These are phyloP conservation scores for Penicillium cosmopolitanum DNA, from an alignment of 495 filamentous ascomycete species.

Conservation along the genomic window DNA sequence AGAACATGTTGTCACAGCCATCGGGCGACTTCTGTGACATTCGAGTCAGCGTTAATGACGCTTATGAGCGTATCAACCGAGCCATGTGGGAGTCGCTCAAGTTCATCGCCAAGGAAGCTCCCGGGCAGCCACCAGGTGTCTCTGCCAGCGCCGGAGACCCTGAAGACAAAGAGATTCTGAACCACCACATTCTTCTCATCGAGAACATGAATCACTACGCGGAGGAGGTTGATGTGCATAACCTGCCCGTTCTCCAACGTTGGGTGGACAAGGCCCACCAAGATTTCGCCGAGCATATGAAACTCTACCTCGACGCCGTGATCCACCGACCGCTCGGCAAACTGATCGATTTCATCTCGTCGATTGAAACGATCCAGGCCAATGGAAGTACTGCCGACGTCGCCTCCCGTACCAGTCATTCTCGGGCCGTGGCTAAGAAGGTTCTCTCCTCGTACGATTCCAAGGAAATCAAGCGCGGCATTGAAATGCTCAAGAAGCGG, in stretches of 20 bases:
- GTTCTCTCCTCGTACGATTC: conserved; percentile 75
- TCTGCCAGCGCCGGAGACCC: conserved; percentile 65
- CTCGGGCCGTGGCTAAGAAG: conserved; percentile 81
- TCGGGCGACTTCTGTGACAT: conserved; percentile 63
- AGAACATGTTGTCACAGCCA: conserved; percentile 72
- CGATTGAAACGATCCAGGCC: conserved; percentile 70
- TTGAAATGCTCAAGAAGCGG: conserved; percentile 82
- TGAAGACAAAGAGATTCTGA: conserved; percentile 93
- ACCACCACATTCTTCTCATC: conserved; percentile 95
- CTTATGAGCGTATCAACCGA: conserved; percentile 86
- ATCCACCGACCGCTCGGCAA: conserved; percentile 89
- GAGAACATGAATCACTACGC: conserved; percentile 99
- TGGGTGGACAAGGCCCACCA: conserved; percentile 76
- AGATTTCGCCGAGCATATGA: conserved; percentile 88
- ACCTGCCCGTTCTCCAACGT: conserved; percentile 73
- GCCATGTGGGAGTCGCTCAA: conserved; percentile 97
- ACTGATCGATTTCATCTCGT: conserved; percentile 85
- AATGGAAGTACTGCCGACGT: conserved; percentile 52
- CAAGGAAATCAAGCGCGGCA: conserved; percentile 81
- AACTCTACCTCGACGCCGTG: conserved; percentile 81
- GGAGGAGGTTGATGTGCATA: conserved; percentile 81
- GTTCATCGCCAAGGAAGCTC: conserved; percentile 92
- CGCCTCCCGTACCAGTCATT: conserved; percentile 76
- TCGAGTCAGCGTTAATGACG: conserved; percentile 77
- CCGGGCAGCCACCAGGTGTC: conserved; percentile 54